Evolutionary conservation across 2,329 filamentous ascomycete species (phyloP).

Genomic region (Fusarium odoratissimum): DNA sequence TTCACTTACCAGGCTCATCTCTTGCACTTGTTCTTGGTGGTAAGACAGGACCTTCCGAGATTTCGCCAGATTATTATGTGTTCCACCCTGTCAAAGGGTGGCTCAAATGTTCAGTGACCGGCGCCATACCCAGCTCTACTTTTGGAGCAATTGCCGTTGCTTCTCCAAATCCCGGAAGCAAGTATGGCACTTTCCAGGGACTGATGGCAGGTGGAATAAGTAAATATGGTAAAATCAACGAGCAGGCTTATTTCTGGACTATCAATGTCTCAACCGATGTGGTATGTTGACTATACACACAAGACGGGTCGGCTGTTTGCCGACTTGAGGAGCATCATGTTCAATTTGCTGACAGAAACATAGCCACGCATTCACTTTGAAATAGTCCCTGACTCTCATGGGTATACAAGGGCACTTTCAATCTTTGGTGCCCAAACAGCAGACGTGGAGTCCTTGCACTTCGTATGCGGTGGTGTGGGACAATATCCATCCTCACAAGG

Average conservation of each 20-base stretch:
- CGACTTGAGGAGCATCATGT: background rate
- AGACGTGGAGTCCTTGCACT: conserved; percentile 32
- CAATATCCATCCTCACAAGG: conserved; percentile 44
- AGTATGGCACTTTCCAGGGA: conserved; percentile 61
- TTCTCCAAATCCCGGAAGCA: conserved; percentile 28
- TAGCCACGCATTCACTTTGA: conserved; percentile 47
- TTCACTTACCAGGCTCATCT: conserved; percentile 61
- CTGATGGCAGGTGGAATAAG: conserved; percentile 79
- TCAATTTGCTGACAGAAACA: background rate
- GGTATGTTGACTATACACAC: conserved; percentile 46
- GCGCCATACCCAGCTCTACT: conserved; percentile 50
- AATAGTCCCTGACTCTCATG: conserved; percentile 1
- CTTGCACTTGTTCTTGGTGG: conserved; percentile 72
- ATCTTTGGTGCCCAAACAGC: conserved; percentile 50
- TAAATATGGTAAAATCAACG: conserved; percentile 69
- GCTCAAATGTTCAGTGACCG: conserved; percentile 55
- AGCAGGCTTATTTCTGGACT: conserved; percentile 74
- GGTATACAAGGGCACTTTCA: conserved; percentile 33
- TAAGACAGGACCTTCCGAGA: conserved; percentile 60
- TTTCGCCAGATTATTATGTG: conserved; percentile 65
- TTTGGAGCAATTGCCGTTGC: conserved; percentile 59
- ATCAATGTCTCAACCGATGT: conserved; percentile 55
- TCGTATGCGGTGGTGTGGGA: conserved; percentile 52
- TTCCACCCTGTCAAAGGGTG: conserved; percentile 62
- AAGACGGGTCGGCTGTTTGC: background rate